These are phyloP conservation scores for Galium porrigens DNA, from an alignment of 305 asterid genomes.

Conservation along the genomic window DNA sequence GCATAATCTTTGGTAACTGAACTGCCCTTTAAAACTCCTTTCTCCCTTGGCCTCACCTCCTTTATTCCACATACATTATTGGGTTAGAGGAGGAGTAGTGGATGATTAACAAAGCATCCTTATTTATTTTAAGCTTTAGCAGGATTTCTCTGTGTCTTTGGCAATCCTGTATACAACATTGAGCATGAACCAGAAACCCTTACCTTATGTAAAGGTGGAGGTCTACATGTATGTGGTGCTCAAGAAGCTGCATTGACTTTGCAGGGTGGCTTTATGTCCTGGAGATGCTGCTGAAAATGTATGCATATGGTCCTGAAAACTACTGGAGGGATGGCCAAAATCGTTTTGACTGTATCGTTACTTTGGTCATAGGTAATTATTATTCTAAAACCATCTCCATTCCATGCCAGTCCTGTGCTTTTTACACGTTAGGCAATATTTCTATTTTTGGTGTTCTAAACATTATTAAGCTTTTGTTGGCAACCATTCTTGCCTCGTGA, in stretches of 20 bases:
- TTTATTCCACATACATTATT: neutral
- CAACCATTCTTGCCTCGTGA: neutral
- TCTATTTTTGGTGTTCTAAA: neutral
- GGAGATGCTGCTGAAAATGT: conserved; percentile 76
- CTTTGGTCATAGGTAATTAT: conserved; percentile 71
- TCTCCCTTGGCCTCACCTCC: neutral
- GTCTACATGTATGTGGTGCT: conserved; percentile 7
- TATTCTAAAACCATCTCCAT: neutral
- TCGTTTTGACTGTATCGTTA: conserved; percentile 78
- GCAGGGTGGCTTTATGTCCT: conserved; percentile 93
- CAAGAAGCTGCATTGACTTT: conserved; percentile 23
- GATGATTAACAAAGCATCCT: neutral
- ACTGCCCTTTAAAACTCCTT: neutral
- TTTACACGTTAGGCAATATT: neutral
- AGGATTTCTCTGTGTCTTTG: neutral
- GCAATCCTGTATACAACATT: neutral
- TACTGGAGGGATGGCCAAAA: conserved; percentile 95
- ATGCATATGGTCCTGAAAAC: conserved; percentile 67
- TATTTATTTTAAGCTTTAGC: neutral
- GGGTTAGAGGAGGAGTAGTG: neutral
- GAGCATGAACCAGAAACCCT: neutral
- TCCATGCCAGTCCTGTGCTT: neutral
- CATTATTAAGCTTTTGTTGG: neutral
- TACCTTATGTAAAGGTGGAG: neutral
- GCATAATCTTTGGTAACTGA: neutral